Evolutionary conservation across 441 rosid genomes (phyloP).

Genomic region (Erysimum cheiri): DNA sequence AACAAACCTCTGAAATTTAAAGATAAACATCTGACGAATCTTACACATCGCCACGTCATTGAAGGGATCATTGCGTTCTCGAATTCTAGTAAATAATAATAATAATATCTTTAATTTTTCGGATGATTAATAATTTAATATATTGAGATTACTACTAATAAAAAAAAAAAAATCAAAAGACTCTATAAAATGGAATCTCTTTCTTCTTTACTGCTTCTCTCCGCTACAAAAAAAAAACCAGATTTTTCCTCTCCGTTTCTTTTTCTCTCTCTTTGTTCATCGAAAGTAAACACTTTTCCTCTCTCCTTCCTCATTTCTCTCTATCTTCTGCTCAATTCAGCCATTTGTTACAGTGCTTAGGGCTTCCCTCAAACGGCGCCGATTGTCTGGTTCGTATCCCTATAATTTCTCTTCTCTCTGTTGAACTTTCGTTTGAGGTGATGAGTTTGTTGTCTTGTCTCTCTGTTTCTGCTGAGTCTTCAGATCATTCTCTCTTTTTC

Average conservation of each 20-base stretch:
- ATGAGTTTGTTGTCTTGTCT: conserved; percentile 27
- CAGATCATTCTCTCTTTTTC: not conserved
- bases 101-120: not conserved
- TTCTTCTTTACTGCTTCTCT: not conserved
- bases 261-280: not conserved
- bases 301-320: not conserved
- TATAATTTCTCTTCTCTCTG: not conserved
- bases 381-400: conserved; percentile 36
- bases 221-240: conserved; percentile 18
- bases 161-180: not conserved
- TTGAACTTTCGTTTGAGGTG: not conserved
- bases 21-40: not conserved
- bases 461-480: conserved; percentile 8
- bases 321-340: conserved; percentile 21
- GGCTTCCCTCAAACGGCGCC: conserved; percentile 15
- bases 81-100: conserved; percentile 17
- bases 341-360: not conserved
- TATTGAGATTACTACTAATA: too few species aligned
- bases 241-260: conserved; percentile 19
- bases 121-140: too few species aligned
- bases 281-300: conserved; percentile 8
- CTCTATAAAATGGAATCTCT: conserved; percentile 22
- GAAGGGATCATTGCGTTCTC: conserved; percentile 25
- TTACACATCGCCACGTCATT: conserved; percentile 40
- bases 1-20: not conserved